Base-by-base conservation (phyloP, 805 yeast genomes). In the Kuraishia hungarica region DNA sequence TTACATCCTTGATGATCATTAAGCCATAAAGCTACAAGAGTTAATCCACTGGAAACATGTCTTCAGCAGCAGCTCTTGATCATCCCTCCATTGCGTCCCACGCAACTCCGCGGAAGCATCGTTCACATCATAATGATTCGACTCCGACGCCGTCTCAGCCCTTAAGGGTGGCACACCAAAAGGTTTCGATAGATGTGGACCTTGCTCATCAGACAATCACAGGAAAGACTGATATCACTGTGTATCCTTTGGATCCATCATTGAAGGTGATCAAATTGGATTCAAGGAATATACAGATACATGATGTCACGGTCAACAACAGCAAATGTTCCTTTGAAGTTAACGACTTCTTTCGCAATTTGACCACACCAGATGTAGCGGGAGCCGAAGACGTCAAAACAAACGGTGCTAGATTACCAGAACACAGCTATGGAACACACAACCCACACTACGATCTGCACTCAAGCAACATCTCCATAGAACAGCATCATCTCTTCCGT, bases 151-250 rank as follows among this genome's bases (percentile, higher is more conserved):
- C 60, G 43, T 59, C 64, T 51, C 85, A 80, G 58, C 65, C 68
- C n/a, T 83, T 88, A 67, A 83, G 80, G 62, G 79, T 93, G 22
- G 91, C 93, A 3, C 96, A 91, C 67, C 97, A 93, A 68, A 80
- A 87, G 60, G 87, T 93, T 15, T 78, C 81, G 24, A 70, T 93
- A 20, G 96, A 92, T 65, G 82, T 93, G 2, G 96, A 91, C 66
- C 72, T 92, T 49, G 78, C 83, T n/a, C 73, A 76, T 19, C 77
- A 80, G 58, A 63, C 72, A 21, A 71, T 91, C 5, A 65, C 64
- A 0, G 99, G 98, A 17, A 77, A 80, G 60, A 90, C 97, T 0
- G 97, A 92, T 64, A 71, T 94, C 35, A 86, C 94, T 1, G 74
- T 92, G 2, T 76, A 88, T 19, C 97, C 99, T 0, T 72, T 81